These are phyloP conservation scores for Paraphoma sp. DNA, from an alignment of 2,329 filamentous ascomycete genomes.

Conservation along the genomic window DNA sequence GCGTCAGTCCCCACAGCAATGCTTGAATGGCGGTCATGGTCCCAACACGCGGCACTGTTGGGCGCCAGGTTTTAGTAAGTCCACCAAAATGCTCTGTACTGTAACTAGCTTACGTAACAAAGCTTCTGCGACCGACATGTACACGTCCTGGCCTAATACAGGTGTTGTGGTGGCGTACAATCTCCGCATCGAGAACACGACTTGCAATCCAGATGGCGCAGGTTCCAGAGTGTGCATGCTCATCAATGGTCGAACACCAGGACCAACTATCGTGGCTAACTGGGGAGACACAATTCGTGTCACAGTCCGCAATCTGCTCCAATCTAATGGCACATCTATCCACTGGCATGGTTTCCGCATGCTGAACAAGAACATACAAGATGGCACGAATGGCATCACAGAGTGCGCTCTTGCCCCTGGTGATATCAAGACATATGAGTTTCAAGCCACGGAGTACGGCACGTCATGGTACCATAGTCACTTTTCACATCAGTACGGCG, in stretches of 20 bases:
- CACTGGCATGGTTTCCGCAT: slow-evolving; percentile 70
- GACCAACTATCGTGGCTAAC: slow-evolving; percentile 64
- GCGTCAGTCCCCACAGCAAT: slow-evolving; percentile 19
- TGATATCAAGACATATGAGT: slow-evolving; percentile 36
- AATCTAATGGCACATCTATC: slow-evolving; percentile 66
- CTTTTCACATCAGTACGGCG: slow-evolving; percentile 52
- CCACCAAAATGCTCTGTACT: neutral
- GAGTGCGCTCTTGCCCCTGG: slow-evolving; percentile 59
- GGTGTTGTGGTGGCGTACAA: slow-evolving; percentile 43
- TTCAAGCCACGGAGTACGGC: slow-evolving; percentile 39
- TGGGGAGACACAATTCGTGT: slow-evolving; percentile 41
- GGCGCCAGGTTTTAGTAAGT: slow-evolving; percentile 40
- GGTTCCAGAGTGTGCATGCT: slow-evolving; percentile 44
- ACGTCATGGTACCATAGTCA: slow-evolving; percentile 51
- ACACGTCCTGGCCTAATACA: slow-evolving; percentile 48
- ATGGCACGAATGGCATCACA: slow-evolving; percentile 58
- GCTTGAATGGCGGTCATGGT: slow-evolving; percentile 40
- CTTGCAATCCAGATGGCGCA: slow-evolving; percentile 50
- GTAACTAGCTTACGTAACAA: slow-evolving; percentile 1
- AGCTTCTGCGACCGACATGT: slow-evolving; percentile 51
- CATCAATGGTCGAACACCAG: slow-evolving; percentile 63
- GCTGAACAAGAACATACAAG: slow-evolving; percentile 59
- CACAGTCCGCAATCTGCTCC: slow-evolving; percentile 61
- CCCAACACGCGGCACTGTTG: slow-evolving; percentile 49
- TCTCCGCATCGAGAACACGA: slow-evolving; percentile 49